These are phyloP conservation scores for Botrytis pseudocinerea DNA, from an alignment of 2,329 filamentous ascomycete species.

Conservation along the genomic window DNA sequence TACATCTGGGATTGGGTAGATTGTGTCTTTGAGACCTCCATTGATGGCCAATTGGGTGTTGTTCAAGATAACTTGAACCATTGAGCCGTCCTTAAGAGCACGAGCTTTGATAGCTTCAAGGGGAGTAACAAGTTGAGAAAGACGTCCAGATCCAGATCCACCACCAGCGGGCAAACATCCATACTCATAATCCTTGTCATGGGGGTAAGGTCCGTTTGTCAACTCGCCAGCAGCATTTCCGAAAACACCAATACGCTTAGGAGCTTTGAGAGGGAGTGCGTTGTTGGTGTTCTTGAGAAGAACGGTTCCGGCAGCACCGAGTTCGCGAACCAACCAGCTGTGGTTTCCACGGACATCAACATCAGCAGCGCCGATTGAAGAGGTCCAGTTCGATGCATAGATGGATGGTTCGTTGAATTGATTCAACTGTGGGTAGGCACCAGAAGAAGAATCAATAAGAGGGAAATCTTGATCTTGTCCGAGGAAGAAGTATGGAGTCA, in stretches of 20 bases:
- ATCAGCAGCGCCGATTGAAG: constrained; percentile 43
- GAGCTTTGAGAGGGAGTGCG: constrained; percentile 58
- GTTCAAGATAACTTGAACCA: constrained; percentile 55
- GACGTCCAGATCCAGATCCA: constrained; percentile 51
- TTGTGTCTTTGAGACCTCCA: constrained; percentile 31
- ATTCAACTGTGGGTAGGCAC: constrained; percentile 12
- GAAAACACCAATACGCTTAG: constrained; percentile 52
- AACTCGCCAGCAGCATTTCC: constrained; percentile 61
- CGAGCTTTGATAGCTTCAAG: constrained; percentile 52
- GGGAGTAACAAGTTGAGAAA: constrained; percentile 49
- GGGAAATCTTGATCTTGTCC: constrained; percentile 51
- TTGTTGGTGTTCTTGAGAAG: constrained; percentile 61
- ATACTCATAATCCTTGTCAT: constrained; percentile 44
- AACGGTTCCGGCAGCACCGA: constrained; percentile 61
- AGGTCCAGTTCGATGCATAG: constrained; percentile 45
- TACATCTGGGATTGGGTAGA: constrained; percentile 56
- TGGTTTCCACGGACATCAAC: constrained; percentile 68
- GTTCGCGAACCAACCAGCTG: constrained; percentile 40
- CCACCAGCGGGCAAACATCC: constrained; percentile 47
- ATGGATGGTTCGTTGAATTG: background rate
- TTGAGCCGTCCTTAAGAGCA: constrained; percentile 48
- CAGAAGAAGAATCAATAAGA: constrained; percentile 38
- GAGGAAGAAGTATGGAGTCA: constrained; percentile 56
- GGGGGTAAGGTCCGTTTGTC: constrained; percentile 43
- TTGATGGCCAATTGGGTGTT: constrained; percentile 44